phyloP scores from a whole-genome alignment of 1,284 basidiomycete species.

The Sutorius eximius region DNA sequence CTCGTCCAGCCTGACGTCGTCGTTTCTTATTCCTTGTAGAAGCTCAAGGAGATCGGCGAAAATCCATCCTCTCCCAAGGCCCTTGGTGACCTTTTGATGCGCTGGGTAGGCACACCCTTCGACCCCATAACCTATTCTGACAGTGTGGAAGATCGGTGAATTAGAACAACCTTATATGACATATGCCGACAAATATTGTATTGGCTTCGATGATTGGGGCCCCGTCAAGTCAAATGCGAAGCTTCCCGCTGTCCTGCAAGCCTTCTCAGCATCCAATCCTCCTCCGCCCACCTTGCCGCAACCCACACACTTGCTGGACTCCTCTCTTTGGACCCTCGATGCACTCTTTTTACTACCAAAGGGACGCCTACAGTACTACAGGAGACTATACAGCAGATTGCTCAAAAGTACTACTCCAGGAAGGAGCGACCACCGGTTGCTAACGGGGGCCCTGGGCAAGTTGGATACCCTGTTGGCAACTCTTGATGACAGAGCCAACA shows the following conservation, averaged over 20 bases:
- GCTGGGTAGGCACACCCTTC: constrained; percentile 68
- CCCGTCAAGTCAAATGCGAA: constrained; percentile 76
- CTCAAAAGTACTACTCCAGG: constrained; percentile 89
- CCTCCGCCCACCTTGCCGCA: constrained; percentile 49
- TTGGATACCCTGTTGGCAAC: constrained; percentile 73
- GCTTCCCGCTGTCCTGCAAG: constrained; percentile 66
- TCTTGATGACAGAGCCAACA: constrained; percentile 58
- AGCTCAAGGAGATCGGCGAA: constrained; percentile 91
- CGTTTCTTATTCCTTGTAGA: constrained; percentile 47
- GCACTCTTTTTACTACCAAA: constrained; percentile 86
- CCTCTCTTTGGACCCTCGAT: constrained; percentile 81
- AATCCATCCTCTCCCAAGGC: constrained; percentile 94
- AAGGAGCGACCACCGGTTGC: constrained; percentile 81
- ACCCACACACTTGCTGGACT: constrained; percentile 38
- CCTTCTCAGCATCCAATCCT: constrained; percentile 67
- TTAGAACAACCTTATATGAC: constrained; percentile 83
- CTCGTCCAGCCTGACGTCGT: neutral
- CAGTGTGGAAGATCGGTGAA: constrained; percentile 75
- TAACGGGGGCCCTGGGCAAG: constrained; percentile 80
- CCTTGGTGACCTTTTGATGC: constrained; percentile 93
- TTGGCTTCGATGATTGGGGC: constrained; percentile 83
- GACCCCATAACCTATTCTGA: constrained; percentile 15
- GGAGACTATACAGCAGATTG: constrained; percentile 85
- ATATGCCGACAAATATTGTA: constrained; percentile 74
- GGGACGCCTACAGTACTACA: constrained; percentile 87